These are phyloP conservation scores for Trichoderma erinaceum DNA, from an alignment of 495 filamentous ascomycete species.

Conservation along the genomic window DNA sequence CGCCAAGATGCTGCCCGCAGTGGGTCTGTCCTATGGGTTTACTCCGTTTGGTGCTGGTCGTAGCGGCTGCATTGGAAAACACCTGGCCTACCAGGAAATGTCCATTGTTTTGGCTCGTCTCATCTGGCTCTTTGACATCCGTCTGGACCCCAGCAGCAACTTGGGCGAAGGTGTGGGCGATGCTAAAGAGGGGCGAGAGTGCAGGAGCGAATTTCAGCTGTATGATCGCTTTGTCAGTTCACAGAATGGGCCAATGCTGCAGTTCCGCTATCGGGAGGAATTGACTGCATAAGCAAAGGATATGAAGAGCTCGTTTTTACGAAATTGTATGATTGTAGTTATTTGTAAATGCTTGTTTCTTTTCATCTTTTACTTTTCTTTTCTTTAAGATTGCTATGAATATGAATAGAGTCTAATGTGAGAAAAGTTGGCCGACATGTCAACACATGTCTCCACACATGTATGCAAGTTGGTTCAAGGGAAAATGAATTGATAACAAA, in stretches of 20 bases:
- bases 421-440: too few species aligned
- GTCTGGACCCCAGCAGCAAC: constrained; percentile 2
- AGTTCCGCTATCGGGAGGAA: not conserved
- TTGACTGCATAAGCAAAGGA: not conserved
- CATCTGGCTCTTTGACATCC: constrained; percentile 1
- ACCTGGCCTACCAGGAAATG: constrained; percentile 1
- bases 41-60: not conserved
- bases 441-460: too few species aligned
- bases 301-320: not conserved
- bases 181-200: not conserved
- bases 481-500: too few species aligned
- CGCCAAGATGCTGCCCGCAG: not conserved
- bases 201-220: constrained; percentile 5
- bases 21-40: not conserved
- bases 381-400: too few species aligned
- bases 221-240: constrained; percentile 9
- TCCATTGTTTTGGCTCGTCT: not conserved
- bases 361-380: too few species aligned
- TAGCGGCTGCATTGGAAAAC: not conserved
- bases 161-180: not conserved
- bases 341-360: too few species aligned
- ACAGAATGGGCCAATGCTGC: not conserved
- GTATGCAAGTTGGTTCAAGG: too few species aligned
- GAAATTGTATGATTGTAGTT: too few species aligned
- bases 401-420: too few species aligned